Percentiles rank a stretch among this genome's conserved stretches.
Evolutionary conservation across 1,139 yeast genomes (phyloP).

Genomic region (Kodamaea ohmeri): DNA sequence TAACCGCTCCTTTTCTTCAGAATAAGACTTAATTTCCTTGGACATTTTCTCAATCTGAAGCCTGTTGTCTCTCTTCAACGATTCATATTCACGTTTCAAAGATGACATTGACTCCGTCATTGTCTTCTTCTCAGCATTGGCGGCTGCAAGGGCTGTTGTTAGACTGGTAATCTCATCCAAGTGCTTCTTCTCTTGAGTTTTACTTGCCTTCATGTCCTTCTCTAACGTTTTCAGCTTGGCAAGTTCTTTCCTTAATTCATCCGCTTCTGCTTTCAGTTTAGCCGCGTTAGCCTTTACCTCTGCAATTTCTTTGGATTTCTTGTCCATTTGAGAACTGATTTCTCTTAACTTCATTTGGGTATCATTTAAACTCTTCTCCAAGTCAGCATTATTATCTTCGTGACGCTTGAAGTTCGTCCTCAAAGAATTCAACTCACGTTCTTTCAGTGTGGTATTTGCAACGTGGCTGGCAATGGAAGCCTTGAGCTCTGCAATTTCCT

Average conservation of each 20-base stretch:
- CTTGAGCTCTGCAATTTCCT: constrained; percentile 14
- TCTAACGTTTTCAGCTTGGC: constrained; percentile 13
- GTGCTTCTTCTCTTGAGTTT: constrained; percentile 9
- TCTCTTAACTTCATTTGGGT: constrained; percentile 15
- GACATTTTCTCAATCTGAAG: constrained; percentile 4
- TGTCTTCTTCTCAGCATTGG: constrained; percentile 17
- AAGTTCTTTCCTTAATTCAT: constrained; percentile 12
- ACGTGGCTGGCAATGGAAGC: constrained; percentile 13
- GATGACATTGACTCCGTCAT: constrained; percentile 18
- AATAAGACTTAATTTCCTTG: constrained; percentile 1
- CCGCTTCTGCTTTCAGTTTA: constrained; percentile 11
- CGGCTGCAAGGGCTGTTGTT: constrained; percentile 10
- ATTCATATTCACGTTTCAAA: constrained; percentile 40
- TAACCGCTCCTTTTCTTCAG: neutral
- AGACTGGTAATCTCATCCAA: constrained; percentile 13
- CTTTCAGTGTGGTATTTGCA: constrained; percentile 13
- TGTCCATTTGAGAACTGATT: constrained; percentile 11
- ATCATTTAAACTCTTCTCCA: constrained; percentile 14
- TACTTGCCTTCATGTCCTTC: constrained; percentile 11
- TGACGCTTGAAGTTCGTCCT: constrained; percentile 14
- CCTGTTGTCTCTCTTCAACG: constrained; percentile 3
- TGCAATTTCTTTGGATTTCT: constrained; percentile 12
- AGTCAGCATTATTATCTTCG: constrained; percentile 14
- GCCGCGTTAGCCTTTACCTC: constrained; percentile 10
- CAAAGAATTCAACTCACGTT: constrained; percentile 14